Conservation (phyloP, 371 early-diverging fungal species). For the Globomyces sp. region DNA sequence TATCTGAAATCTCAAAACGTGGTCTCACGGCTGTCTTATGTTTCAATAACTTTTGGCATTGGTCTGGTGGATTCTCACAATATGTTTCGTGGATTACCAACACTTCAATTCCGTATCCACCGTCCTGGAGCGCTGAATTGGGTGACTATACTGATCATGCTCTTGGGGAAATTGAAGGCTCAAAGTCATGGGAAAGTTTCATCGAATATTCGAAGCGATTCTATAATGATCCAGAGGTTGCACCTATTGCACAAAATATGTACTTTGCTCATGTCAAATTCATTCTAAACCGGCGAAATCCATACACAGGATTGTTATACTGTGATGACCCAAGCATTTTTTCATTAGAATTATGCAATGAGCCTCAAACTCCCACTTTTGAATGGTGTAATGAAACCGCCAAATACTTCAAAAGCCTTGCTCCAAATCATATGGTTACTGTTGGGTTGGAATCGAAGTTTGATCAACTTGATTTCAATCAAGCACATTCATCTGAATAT, state of each 20-base stretch:
- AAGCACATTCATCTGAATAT: constrained; percentile 40
- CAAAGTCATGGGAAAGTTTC: constrained; percentile 20
- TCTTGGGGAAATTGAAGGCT: background rate
- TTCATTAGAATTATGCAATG: constrained; percentile 45
- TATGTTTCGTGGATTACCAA: constrained; percentile 54
- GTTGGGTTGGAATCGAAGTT: constrained; percentile 55
- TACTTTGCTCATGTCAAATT: constrained; percentile 36
- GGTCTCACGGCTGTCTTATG: constrained; percentile 56
- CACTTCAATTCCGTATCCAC: constrained; percentile 52
- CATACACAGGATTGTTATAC: constrained; percentile 34
- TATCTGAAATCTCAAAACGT: constrained; percentile 48
- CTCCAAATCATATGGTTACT: constrained; percentile 53
- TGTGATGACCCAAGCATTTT: constrained; percentile 39
- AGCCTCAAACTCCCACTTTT: constrained; percentile 33
- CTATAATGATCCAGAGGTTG: constrained; percentile 38
- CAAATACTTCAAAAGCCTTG: constrained; percentile 46
- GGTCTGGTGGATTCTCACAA: constrained; percentile 64
- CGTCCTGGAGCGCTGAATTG: constrained; percentile 26
- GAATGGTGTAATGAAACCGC: constrained; percentile 52
- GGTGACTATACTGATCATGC: constrained; percentile 3
- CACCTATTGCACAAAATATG: constrained; percentile 26
- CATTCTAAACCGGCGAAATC: constrained; percentile 32
- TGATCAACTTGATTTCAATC: constrained; percentile 47
- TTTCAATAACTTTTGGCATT: constrained; percentile 61
- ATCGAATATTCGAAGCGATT: constrained; percentile 38